Base-by-base conservation (phyloP, 208 protist species). In the Crithidia sp. region DNA sequence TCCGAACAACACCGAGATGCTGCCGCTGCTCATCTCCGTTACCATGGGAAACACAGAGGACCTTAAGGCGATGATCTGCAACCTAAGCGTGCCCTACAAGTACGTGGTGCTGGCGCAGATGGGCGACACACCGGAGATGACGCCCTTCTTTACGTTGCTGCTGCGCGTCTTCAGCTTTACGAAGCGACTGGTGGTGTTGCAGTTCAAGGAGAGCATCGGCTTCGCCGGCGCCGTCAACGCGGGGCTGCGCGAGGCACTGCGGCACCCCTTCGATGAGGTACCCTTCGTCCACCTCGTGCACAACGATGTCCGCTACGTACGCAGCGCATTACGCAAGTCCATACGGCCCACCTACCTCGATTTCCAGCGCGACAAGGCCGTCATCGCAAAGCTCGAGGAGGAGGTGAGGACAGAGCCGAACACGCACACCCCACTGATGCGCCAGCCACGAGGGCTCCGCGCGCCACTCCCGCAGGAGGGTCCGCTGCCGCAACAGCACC, bases 391-490 rank as follows among this genome's bases (percentile, higher is more conserved):
- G 17, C 71, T 90, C 41, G 61, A 52, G 64, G 70, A 57, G 54
- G 80, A 86, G 73, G 69, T 86, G 44, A 65, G 54, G 52, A 75
- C 54, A 13, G 80, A 86, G 70, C 73, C 77, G 14, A 82, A 73
- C 54, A 13, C 36, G 7, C 7, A 67, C 57, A 85, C 79, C 0
- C 74, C 77, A 64, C 52, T 67, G 50, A 69, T 82, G 10, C 37
- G 64, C n/a, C 77, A 57, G 53, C 77, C 77, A 3, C n/a, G 41
- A 14, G 47, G 67, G 36, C 44, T 83, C 65, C 74, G 76, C 4
- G 43, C 52, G 28, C 74, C 67, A 12, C 54, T 80, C 37, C 50
- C 74, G 9, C 53, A n/a, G 7, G 53, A 67, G 13, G 45, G 43
- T 5, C 69, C 75, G 2, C 45, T 82, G 44, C 70, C 71, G n/a